phyloP scores from a whole-genome alignment of 1,139 yeast species.

The Protomyces inundatus region DNA sequence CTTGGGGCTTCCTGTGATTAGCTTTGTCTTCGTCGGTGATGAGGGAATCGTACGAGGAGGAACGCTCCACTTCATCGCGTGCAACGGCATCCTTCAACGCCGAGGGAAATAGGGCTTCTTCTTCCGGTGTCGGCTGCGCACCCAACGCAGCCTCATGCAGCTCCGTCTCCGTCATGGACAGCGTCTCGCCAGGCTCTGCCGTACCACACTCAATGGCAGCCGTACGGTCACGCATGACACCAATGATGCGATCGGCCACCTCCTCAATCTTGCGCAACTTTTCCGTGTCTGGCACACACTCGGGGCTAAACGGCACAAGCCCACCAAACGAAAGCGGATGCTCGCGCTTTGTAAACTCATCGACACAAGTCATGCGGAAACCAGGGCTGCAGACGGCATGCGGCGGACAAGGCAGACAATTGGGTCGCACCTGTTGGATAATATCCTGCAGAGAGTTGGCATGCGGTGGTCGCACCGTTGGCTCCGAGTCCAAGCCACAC shows the following conservation, averaged over 20 bases:
- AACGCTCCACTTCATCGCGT: conserved; percentile 31
- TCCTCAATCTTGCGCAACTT: conserved; percentile 64
- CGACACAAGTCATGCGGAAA: conserved; percentile 60
- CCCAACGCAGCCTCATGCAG: conserved; percentile 34
- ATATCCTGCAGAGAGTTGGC: conserved; percentile 31
- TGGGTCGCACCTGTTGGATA: conserved; percentile 46
- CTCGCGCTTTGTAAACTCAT: conserved; percentile 54
- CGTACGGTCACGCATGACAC: conserved; percentile 60
- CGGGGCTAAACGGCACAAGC: conserved; percentile 53
- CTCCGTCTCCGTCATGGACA: conserved; percentile 37
- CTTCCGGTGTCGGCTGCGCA: conserved; percentile 58
- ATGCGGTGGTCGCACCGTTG: conserved; percentile 2
- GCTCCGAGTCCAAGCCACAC: conserved; percentile 38
- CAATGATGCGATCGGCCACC: conserved; percentile 63
- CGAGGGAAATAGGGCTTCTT: conserved; percentile 71
- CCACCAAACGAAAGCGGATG: conserved; percentile 58
- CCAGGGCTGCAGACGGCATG: conserved; percentile 69
- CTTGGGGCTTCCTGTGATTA: conserved; percentile 19
- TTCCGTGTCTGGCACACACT: conserved; percentile 72
- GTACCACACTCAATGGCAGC: conserved; percentile 67
- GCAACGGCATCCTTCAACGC: conserved; percentile 52
- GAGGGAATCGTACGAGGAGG: conserved; percentile 4
- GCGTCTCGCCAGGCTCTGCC: conserved; percentile 7
- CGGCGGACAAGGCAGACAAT: conserved; percentile 71
- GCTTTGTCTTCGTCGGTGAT: neutral